These are phyloP conservation scores for Mycena rosella DNA, from an alignment of 768 basidiomycete species.

Conservation along the genomic window DNA sequence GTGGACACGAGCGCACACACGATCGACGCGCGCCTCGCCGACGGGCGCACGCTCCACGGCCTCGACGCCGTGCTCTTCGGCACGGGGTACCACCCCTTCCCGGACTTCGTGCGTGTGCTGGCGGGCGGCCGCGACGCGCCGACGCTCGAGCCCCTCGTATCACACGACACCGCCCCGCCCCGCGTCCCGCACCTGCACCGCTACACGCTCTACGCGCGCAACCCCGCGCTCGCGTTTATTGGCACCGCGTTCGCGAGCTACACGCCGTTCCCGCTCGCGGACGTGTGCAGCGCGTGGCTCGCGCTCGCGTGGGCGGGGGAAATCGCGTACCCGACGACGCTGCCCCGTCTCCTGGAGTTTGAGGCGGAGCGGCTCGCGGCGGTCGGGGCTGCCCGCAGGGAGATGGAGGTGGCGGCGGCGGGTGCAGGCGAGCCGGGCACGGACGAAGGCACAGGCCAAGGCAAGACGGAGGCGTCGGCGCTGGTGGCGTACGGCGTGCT, in stretches of 20 bases:
- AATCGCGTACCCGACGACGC: slow-evolving; percentile 36
- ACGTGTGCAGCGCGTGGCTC: slow-evolving; percentile 51
- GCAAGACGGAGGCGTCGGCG: slow-evolving; percentile 15
- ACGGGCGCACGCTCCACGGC: slow-evolving; percentile 39
- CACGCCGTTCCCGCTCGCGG: slow-evolving; percentile 48
- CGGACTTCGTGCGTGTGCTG: slow-evolving; percentile 42
- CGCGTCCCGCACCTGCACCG: slow-evolving; percentile 47
- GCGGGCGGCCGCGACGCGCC: background rate
- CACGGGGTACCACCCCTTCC: slow-evolving; percentile 48
- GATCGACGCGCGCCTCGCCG: slow-evolving; percentile 40
- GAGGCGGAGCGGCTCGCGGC: slow-evolving; percentile 41
- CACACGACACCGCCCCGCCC: slow-evolving; percentile 18
- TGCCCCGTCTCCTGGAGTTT: slow-evolving; percentile 36
- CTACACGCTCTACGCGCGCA: slow-evolving; percentile 46
- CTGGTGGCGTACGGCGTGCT: slow-evolving; percentile 31
- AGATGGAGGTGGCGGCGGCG: slow-evolving; percentile 14
- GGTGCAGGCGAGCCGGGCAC: background rate
- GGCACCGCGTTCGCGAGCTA: slow-evolving; percentile 46
- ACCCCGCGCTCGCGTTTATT: slow-evolving; percentile 47
- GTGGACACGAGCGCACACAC: background rate
- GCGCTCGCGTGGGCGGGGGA: slow-evolving; percentile 42
- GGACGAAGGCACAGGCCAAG: background rate
- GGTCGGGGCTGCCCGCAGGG: slow-evolving; percentile 21
- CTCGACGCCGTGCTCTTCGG: slow-evolving; percentile 48
- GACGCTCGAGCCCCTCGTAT: slow-evolving; percentile 38